These are phyloP conservation scores for Tuber magnatum DNA, from an alignment of 495 filamentous ascomycete species.

Conservation along the genomic window DNA sequence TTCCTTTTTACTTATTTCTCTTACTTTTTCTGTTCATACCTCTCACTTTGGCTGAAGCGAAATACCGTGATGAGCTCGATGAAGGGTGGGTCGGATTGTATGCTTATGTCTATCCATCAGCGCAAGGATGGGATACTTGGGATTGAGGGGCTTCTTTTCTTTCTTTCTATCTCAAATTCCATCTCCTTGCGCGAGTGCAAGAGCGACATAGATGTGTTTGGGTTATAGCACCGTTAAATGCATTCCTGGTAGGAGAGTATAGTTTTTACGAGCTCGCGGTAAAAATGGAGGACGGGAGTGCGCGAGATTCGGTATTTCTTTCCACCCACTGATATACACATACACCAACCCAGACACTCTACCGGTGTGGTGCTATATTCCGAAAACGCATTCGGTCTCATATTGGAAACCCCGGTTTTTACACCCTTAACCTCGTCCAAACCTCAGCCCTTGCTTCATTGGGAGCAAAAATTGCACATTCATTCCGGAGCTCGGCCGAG, in stretches of 20 bases:
- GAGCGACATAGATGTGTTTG: slow-evolving; percentile 2
- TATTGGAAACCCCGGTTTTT: neutral
- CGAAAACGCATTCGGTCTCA: neutral
- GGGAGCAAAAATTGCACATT: neutral
- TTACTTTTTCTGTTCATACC: slow-evolving; percentile 21
- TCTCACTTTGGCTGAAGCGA: slow-evolving; percentile 1
- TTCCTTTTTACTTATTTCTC: slow-evolving; percentile 9
- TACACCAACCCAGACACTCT: neutral
- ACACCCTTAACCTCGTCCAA: neutral
- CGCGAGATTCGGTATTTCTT: neutral
- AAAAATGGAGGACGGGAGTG: neutral
- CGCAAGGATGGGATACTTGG: neutral
- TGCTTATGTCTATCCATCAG: slow-evolving; percentile 3
- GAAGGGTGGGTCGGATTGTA: slow-evolving; percentile 2
- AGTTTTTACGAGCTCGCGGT: neutral
- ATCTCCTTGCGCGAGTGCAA: neutral
- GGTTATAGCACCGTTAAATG: neutral
- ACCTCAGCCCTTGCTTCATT: neutral
- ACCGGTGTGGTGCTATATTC: neutral
- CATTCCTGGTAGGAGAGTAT: neutral
- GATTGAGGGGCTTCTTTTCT: neutral
- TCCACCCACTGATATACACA: neutral
- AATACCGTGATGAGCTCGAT: slow-evolving; percentile 7
- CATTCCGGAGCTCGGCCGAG: neutral
- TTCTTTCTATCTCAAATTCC: slow-evolving; percentile 9